Percentiles rank a stretch among this genome's conserved stretches.
phyloP scores from a whole-genome alignment of 345 rosid genomes.

The Balakata baccata region DNA sequence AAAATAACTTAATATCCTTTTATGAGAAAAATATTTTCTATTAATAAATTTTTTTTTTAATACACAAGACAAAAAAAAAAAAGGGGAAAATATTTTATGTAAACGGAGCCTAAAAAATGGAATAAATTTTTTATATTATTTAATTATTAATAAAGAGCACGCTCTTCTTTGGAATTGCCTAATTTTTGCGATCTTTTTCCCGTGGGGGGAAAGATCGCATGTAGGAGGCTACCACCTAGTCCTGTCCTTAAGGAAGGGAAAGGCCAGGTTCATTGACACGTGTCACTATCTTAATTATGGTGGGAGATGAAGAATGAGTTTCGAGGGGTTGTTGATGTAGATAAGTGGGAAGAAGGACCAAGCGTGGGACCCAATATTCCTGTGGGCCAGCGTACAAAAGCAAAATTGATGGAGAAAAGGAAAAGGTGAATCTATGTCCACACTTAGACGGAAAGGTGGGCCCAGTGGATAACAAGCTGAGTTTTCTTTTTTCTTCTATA shows the following conservation, averaged over 20 bases:
- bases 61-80: too few species aligned
- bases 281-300: neutral
- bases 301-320: conserved; percentile 14
- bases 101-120: too few species aligned
- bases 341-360: neutral
- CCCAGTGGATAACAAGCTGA: neutral
- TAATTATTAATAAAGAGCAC: conserved; percentile 18
- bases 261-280: conserved; percentile 22
- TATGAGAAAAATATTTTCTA: too few species aligned
- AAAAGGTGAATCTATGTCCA: conserved; percentile 26
- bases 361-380: conserved; percentile 12
- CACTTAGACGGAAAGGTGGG: neutral
- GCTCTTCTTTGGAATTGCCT: conserved; percentile 37
- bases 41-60: too few species aligned
- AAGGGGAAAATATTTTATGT: too few species aligned
- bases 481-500: neutral
- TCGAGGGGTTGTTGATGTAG: conserved; percentile 8
- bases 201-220: conserved; percentile 11
- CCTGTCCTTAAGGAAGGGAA: conserved; percentile 22
- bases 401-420: conserved; percentile 11
- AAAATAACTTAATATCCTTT: too few species aligned
- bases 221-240: conserved; percentile 18
- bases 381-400: conserved; percentile 29
- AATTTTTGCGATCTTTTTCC: conserved; percentile 3
- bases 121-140: neutral